Conservation (phyloP, 495 filamentous ascomycete genomes). For the Annulohypoxylon nitens region DNA sequence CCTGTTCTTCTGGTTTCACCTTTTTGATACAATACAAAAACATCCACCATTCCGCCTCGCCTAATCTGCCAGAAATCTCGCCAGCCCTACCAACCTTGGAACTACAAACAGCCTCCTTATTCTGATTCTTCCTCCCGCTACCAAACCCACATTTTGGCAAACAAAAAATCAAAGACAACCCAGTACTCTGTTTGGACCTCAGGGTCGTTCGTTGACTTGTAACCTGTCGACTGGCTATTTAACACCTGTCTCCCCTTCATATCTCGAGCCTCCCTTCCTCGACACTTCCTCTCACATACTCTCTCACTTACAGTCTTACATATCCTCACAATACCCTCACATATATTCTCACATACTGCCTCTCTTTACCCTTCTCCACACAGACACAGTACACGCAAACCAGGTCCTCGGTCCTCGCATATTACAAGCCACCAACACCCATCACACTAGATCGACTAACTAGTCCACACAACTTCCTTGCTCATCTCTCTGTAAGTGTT, state of each 20-base stretch:
- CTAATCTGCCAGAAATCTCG: conserved; percentile 27
- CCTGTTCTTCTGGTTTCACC: conserved; percentile 36
- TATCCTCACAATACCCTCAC: too few species aligned
- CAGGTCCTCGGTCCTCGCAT: neutral
- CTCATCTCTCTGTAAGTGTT: conserved; percentile 28
- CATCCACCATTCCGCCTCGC: conserved; percentile 26
- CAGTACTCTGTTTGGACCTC: conserved; percentile 40
- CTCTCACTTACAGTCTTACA: neutral
- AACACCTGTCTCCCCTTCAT: conserved; percentile 20
- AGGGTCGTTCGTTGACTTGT: conserved; percentile 37
- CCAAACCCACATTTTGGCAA: conserved; percentile 45
- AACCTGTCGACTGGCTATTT: conserved; percentile 34
- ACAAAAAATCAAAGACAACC: conserved; percentile 45
- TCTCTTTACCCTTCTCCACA: conserved; percentile 16
- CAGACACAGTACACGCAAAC: neutral
- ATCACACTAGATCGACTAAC: conserved; percentile 10
- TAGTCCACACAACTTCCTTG: conserved; percentile 4
- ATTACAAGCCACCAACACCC: conserved; percentile 7
- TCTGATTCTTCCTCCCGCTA: conserved; percentile 29
- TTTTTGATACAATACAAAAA: conserved; percentile 21
- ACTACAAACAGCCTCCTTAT: conserved; percentile 39
- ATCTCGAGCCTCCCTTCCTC: conserved; percentile 21
- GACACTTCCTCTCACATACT: conserved; percentile 13
- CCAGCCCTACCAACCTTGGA: conserved; percentile 30
- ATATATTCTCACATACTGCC: conserved; percentile 4